Conservation (phyloP, 2,329 filamentous ascomycete species). For the Pyrenophora tritici-repentis region DNA sequence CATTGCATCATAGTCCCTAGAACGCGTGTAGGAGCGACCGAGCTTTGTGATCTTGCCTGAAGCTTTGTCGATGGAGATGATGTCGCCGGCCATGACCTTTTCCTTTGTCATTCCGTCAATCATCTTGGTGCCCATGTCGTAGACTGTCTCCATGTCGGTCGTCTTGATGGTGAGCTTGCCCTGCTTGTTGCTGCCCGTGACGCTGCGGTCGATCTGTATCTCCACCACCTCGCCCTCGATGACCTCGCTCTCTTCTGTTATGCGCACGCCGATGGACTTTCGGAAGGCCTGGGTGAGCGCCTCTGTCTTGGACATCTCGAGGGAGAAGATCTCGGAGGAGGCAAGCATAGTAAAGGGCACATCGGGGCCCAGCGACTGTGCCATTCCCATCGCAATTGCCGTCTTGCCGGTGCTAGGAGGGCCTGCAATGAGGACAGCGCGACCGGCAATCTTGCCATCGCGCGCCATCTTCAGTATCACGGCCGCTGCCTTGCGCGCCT, state of each 20-base stretch:
- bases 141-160: conserved; percentile 99
- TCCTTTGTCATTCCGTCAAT: conserved; percentile 99
- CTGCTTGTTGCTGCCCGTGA: conserved; percentile 97
- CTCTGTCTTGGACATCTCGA: conserved; percentile 99
- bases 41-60: conserved; percentile 98
- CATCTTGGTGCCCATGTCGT: conserved; percentile 99
- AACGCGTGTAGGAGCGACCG: conserved; percentile 90
- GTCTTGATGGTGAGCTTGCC: conserved; percentile 99
- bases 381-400: conserved; percentile 98
- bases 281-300: conserved; percentile 98
- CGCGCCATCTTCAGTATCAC: conserved; percentile 99
- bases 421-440: conserved; percentile 91
- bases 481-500: conserved; percentile 93
- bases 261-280: conserved; percentile 96
- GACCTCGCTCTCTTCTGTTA: conserved; percentile 98
- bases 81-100: conserved; percentile 97
- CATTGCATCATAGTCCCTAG: conserved; percentile 98
- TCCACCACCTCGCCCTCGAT: conserved; percentile 99
- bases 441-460: conserved; percentile 95
- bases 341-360: conserved; percentile 96
- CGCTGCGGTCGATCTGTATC: conserved; percentile 96
- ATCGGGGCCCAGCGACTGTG: conserved; percentile 90
- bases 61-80: conserved; percentile 98
- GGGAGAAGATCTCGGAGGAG: conserved; percentile 95
- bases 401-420: conserved; percentile 98